Evolutionary conservation across 2,329 filamentous ascomycete genomes (phyloP).

Genomic region (Cephalotrichum gorgonifer): DNA sequence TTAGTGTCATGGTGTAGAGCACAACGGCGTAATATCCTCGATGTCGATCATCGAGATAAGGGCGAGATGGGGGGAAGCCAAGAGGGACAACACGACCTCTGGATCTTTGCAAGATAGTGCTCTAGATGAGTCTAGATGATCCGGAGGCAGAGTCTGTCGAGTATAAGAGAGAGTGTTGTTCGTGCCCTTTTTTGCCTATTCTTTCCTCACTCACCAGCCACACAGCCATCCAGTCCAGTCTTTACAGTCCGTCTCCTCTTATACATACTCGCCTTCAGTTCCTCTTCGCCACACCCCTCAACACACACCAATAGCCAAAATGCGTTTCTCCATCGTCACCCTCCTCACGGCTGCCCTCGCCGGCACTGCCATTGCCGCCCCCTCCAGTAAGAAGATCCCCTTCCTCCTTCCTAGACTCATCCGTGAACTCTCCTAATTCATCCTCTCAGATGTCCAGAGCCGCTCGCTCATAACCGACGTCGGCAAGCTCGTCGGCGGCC

Average conservation of each 20-base stretch:
- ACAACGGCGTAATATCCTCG: too few relatives aligned
- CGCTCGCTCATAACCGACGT: constrained; percentile 10
- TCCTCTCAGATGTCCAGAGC: background rate
- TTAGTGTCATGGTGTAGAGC: too few relatives aligned
- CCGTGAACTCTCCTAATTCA: background rate
- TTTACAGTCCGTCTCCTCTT: background rate
- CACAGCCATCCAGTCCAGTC: background rate
- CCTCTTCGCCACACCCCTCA: background rate
- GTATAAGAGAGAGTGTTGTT: too few relatives aligned
- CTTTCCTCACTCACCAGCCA: too few relatives aligned
- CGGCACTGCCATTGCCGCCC: constrained; percentile 9
- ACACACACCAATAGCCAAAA: constrained; percentile 6
- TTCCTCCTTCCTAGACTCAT: background rate
- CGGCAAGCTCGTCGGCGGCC: constrained; percentile 7
- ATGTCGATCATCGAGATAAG: too few relatives aligned
- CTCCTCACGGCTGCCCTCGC: constrained; percentile 7
- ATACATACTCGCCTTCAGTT: background rate
- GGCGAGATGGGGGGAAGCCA: too few relatives aligned
- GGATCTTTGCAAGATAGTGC: too few relatives aligned
- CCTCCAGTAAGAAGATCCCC: constrained; percentile 5
- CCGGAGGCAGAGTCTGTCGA: too few relatives aligned
- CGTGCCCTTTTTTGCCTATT: too few relatives aligned
- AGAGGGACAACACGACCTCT: too few relatives aligned
- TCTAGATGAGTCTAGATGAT: too few relatives aligned
- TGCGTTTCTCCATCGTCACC: constrained; percentile 11